A percentile compares a stretch with the other conserved stretches of the same genome.
Evolutionary conservation across 768 basidiomycete genomes (phyloP).

Genomic region (Pholiota conissans): DNA sequence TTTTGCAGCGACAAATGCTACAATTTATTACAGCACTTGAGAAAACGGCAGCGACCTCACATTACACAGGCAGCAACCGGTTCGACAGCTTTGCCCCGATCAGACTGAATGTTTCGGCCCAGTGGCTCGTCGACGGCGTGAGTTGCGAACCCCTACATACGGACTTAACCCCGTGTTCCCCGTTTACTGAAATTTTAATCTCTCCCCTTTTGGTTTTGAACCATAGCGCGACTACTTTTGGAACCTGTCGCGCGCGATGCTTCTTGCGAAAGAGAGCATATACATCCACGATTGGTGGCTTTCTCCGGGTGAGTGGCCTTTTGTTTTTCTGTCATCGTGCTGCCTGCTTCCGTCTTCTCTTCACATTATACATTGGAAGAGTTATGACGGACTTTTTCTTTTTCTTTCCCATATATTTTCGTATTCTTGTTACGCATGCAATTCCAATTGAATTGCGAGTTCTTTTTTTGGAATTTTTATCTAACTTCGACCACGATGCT

Average conservation of each 20-base stretch:
- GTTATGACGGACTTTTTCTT: background rate
- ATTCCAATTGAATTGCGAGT: background rate
- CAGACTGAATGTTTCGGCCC: slow-evolving; percentile 88
- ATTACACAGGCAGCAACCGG: slow-evolving; percentile 79
- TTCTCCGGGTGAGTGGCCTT: slow-evolving; percentile 61
- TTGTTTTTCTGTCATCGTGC: background rate
- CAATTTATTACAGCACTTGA: slow-evolving; percentile 96
- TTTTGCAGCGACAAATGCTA: slow-evolving; percentile 82
- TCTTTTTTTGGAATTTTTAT: background rate
- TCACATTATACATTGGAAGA: background rate
- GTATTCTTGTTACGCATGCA: background rate
- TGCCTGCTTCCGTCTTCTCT: background rate
- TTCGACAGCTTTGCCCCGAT: slow-evolving; percentile 95
- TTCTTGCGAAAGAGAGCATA: slow-evolving; percentile 83
- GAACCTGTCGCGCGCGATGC: slow-evolving; percentile 90
- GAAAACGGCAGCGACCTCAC: slow-evolving; percentile 71
- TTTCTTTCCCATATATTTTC: background rate
- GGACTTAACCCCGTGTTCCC: slow-evolving; percentile 1
- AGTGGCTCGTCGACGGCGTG: slow-evolving; percentile 98
- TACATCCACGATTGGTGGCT: slow-evolving; percentile 99
- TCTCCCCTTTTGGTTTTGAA: background rate
- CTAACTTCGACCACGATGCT: background rate
- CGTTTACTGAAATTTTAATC: background rate
- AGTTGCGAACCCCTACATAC: slow-evolving; percentile 27
- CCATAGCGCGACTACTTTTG: slow-evolving; percentile 95